Conservation (phyloP, 2,329 filamentous ascomycete genomes). For the Sordariomycetes sp. region DNA sequence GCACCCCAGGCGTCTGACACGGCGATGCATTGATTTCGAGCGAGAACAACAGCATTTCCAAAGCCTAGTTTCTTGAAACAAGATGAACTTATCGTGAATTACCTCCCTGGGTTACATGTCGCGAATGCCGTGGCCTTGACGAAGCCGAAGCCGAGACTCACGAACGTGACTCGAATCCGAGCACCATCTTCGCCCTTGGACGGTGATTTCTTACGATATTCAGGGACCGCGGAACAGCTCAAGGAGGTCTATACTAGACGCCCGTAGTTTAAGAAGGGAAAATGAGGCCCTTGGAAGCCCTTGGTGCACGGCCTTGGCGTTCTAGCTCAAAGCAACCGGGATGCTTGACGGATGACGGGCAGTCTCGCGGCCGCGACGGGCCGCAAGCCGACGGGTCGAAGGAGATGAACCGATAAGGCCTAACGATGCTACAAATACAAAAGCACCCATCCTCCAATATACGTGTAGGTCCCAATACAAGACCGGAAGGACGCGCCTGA, state of each 20-base stretch:
- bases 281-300: neutral
- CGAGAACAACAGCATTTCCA: neutral
- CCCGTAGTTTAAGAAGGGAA: no score
- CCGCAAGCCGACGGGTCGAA: neutral
- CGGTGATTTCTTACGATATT: no score
- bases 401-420: neutral
- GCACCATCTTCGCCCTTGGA: no score
- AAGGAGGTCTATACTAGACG: no score
- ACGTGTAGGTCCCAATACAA: neutral
- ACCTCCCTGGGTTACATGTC: no score
- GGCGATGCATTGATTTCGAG: neutral
- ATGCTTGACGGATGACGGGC: neutral
- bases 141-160: no score
- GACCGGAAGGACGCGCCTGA: neutral
- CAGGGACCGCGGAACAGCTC: no score
- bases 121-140: no score
- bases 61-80: neutral
- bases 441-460: neutral
- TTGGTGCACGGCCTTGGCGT: neutral
- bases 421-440: neutral
- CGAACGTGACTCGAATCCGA: no score
- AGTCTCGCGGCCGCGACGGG: neutral
- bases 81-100: no score
- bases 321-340: neutral
- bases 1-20: neutral